Conservation (phyloP, 495 filamentous ascomycete species). For the Aspergillus sclerotioniger region DNA sequence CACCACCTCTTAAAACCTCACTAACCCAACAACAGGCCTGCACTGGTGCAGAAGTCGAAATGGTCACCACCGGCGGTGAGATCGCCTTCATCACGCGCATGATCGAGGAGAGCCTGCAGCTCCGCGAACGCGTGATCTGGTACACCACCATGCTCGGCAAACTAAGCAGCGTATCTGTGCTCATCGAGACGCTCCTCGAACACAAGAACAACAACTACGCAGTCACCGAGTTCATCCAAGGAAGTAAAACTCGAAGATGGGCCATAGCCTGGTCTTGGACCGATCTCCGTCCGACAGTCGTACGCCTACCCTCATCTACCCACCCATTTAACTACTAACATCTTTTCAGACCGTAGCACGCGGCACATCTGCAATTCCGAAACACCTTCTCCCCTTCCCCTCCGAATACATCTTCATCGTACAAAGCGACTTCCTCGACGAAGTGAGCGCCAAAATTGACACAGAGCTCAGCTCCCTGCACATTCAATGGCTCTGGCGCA, state of each 20-base stretch:
- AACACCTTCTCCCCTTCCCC: slow-evolving; percentile 59
- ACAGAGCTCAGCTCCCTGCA: slow-evolving; percentile 42
- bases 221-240: slow-evolving; percentile 76
- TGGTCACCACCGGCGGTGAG: slow-evolving; percentile 86
- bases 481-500: slow-evolving; percentile 53
- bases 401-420: slow-evolving; percentile 54
- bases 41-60: slow-evolving; percentile 79
- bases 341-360: slow-evolving; percentile 51
- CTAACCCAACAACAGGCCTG: slow-evolving; percentile 49
- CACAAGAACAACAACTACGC: slow-evolving; percentile 73
- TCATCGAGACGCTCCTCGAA: slow-evolving; percentile 61
- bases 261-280: slow-evolving; percentile 84
- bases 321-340: slow-evolving; percentile 6
- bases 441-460: slow-evolving; percentile 34
- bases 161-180: slow-evolving; percentile 60
- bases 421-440: slow-evolving; percentile 24
- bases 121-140: slow-evolving; percentile 69
- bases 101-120: slow-evolving; percentile 65
- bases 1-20: background rate
- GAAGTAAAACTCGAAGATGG: slow-evolving; percentile 80
- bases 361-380: slow-evolving; percentile 53
- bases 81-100: slow-evolving; percentile 74
- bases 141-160: slow-evolving; percentile 93
- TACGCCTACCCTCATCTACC: slow-evolving; percentile 23
- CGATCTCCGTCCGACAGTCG: slow-evolving; percentile 61